Conservation (phyloP, 1,284 basidiomycete genomes). For the Blastosporella zonata region DNA sequence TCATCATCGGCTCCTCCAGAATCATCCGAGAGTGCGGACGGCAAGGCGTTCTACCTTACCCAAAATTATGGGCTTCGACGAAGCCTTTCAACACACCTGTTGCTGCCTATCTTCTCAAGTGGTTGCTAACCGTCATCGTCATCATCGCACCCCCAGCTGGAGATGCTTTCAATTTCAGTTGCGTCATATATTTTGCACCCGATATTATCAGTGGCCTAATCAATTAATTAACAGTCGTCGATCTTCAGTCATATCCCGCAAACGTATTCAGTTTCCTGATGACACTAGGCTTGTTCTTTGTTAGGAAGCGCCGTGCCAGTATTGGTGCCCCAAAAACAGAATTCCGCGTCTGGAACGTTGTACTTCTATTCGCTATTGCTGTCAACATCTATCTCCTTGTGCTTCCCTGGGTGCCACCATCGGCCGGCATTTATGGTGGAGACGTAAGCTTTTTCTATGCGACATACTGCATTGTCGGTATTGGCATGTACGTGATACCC, state of each 20-base stretch:
- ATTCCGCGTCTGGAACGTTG: constrained; percentile 40
- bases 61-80: constrained; percentile 41
- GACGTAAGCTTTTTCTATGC: constrained; percentile 41
- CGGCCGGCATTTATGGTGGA: constrained; percentile 33
- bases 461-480: constrained; percentile 36
- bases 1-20: constrained; percentile 44
- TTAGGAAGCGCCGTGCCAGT: constrained; percentile 35
- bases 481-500: constrained; percentile 29
- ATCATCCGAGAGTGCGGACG: constrained; percentile 40
- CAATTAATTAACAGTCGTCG: constrained; percentile 24
- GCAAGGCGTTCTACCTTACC: constrained; percentile 43
- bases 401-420: constrained; percentile 43
- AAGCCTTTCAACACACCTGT: constrained; percentile 45
- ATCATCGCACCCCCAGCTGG: constrained; percentile 52
- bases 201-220: not conserved
- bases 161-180: constrained; percentile 51
- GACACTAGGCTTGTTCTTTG: constrained; percentile 38
- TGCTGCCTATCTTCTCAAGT: constrained; percentile 44
- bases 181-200: constrained; percentile 6
- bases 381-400: constrained; percentile 42
- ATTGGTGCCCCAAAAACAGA: constrained; percentile 33
- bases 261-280: constrained; percentile 40
- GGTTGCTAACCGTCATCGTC: constrained; percentile 47
- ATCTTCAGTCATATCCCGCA: constrained; percentile 38
- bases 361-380: constrained; percentile 37